Base-by-base conservation (phyloP, 768 basidiomycete species). In the Collybia sp. region DNA sequence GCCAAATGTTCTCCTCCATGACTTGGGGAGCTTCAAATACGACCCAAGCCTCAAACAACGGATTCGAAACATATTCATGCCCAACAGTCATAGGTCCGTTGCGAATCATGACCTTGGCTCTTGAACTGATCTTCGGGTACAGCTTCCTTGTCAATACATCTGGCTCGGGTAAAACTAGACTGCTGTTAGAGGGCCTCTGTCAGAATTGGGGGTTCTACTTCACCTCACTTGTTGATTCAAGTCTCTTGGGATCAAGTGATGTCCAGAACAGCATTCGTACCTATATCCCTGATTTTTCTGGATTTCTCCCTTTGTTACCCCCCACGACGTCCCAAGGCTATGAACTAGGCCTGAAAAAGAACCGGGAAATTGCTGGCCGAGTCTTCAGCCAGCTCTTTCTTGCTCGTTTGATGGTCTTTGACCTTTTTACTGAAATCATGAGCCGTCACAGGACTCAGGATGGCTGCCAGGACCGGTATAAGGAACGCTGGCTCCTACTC, bases 61-160 rank as follows among this genome's bases (percentile, higher is more conserved):
- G 13, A 51, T 73, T 5, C 51, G 60, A 10, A 70, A 71, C 40
- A 66, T 75, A 12, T 75, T 75, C 48, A 67, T 70, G 63, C 60
- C 69, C 13, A 66, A 70, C 32, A 71, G 64, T 39, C 70, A 72
- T 48, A 71, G 70, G 69, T 72, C 40, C 47, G 71, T 63, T 10
- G 32, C 15, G 31, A 19, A 1, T 13, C 17, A 13, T 0, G 30
- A 13, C 39, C 15, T 15, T 40, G 32, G 12, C 39, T 25, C 40
- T n/a, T 16, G 18, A 11, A 6, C 42, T 42, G 32, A 47, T 41
- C 32, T 17, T 40, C 31, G 45, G 25, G 15, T 45, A 5, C 36
- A 72, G 71, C 12, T 69, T 72, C 45, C 62, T 75, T 13, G 69
- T 75, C 25, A 75, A 75, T 39, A 75, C 73, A 0, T 75, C 72